These are phyloP conservation scores for Tolypocladium endophyticum DNA, from an alignment of 2,329 filamentous ascomycete species.

Conservation along the genomic window DNA sequence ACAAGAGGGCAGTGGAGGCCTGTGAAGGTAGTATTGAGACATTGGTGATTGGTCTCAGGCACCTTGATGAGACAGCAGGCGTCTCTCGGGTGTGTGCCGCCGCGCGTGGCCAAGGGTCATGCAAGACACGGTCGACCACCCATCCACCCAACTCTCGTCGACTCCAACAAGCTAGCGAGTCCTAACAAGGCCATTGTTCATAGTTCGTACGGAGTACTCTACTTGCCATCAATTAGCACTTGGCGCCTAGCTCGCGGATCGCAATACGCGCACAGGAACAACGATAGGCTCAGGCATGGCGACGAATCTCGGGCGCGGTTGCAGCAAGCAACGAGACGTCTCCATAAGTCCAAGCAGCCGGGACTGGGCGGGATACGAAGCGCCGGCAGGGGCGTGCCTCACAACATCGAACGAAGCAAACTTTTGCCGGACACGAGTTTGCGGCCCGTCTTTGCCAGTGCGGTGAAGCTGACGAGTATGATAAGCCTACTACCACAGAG, in stretches of 20 bases:
- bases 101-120: background rate
- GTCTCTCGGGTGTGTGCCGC: background rate
- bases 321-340: background rate
- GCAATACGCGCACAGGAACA: background rate
- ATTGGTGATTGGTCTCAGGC: background rate
- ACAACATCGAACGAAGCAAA: background rate
- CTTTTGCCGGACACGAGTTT: background rate
- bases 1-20: background rate
- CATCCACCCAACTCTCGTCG: background rate
- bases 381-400: background rate
- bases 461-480: background rate
- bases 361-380: background rate
- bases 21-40: background rate
- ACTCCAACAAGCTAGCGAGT: background rate
- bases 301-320: background rate
- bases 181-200: background rate
- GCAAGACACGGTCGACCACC: background rate
- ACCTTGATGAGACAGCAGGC: background rate
- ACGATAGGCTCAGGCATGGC: background rate
- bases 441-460: background rate
- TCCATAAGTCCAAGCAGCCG: background rate
- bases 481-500: background rate
- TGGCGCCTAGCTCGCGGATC: background rate
- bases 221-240: background rate
- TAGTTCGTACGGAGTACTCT: too few relatives aligned